Evolutionary conservation across 192 early-diverging fungal genomes (phyloP).

Genomic region (Mortierella antarctica): DNA sequence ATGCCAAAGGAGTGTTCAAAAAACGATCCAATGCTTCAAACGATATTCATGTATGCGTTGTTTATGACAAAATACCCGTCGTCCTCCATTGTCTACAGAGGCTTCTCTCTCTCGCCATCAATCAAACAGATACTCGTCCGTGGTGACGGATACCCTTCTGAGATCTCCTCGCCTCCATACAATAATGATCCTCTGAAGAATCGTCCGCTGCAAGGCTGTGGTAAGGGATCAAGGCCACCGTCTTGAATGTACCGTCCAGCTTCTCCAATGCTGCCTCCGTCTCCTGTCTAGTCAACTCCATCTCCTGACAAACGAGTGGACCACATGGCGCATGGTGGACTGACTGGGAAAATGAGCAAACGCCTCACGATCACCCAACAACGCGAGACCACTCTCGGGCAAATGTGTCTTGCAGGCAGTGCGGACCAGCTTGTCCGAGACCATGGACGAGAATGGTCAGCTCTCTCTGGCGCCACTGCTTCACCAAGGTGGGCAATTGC

Average conservation of each 20-base stretch:
- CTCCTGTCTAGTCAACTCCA: slow-evolving; percentile 7
- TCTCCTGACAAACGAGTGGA: slow-evolving; percentile 39
- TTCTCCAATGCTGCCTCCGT: slow-evolving; percentile 29
- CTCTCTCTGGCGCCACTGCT: slow-evolving; percentile 29
- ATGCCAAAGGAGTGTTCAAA: not conserved
- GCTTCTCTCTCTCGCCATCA: slow-evolving; percentile 44
- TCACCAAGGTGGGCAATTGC: slow-evolving; percentile 13
- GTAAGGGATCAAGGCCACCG: slow-evolving; percentile 48
- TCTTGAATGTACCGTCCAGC: slow-evolving; percentile 48
- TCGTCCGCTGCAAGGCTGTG: slow-evolving; percentile 47
- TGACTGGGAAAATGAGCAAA: slow-evolving; percentile 27
- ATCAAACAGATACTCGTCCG: slow-evolving; percentile 50
- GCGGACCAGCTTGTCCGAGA: slow-evolving; percentile 27
- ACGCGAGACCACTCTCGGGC: slow-evolving; percentile 31
- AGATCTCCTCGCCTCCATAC: slow-evolving; percentile 34
- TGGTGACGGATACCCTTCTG: slow-evolving; percentile 38
- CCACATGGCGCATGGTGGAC: slow-evolving; percentile 31
- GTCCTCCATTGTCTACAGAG: slow-evolving; percentile 9
- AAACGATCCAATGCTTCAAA: not conserved
- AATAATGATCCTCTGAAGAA: slow-evolving; percentile 37
- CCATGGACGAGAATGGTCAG: slow-evolving; percentile 22
- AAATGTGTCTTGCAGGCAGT: slow-evolving; percentile 26
- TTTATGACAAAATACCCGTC: not conserved
- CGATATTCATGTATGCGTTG: not conserved
- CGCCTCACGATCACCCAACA: slow-evolving; percentile 46